Percentiles rank a stretch among this genome's conserved stretches.
phyloP scores from a whole-genome alignment of 1,284 basidiomycete genomes.

The Naganishia albida region DNA sequence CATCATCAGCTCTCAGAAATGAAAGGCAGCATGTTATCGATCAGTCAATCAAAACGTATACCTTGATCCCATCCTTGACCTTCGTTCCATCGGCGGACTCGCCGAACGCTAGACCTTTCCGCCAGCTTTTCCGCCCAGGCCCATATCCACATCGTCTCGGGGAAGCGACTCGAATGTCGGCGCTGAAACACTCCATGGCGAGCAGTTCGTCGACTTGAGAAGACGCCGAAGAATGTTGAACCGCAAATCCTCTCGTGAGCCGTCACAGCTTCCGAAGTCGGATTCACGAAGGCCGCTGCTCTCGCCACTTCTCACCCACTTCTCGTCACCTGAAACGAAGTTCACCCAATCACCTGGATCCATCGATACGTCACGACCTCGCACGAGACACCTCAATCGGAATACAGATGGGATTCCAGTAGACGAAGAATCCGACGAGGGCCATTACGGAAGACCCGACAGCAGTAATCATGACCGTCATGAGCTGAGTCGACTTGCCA shows the following conservation, averaged over 20 bases:
- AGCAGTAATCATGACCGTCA: not conserved
- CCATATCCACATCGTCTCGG: no score
- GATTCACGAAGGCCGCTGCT: conserved; percentile 12
- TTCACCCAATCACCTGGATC: conserved; percentile 12
- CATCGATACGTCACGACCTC: not conserved
- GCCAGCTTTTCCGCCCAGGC: no score
- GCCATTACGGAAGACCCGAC: not conserved
- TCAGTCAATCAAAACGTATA: no score
- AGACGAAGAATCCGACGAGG: not conserved
- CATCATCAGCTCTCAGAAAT: no score
- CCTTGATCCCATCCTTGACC: no score
- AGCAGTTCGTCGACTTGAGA: no score
- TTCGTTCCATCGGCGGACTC: no score
- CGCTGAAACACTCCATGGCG: no score
- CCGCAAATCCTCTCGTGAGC: conserved; percentile 1
- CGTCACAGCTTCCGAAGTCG: not conserved
- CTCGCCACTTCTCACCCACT: conserved; percentile 14
- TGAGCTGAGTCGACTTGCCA: not conserved
- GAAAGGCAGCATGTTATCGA: no score
- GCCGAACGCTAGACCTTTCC: no score
- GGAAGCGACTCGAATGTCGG: no score
- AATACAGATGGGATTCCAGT: not conserved
- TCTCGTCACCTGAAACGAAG: conserved; percentile 19
- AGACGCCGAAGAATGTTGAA: no score
- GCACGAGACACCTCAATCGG: not conserved